Evolutionary conservation across 352 stramenopile species (phyloP).

Genomic region (Blastocystis sp.): DNA sequence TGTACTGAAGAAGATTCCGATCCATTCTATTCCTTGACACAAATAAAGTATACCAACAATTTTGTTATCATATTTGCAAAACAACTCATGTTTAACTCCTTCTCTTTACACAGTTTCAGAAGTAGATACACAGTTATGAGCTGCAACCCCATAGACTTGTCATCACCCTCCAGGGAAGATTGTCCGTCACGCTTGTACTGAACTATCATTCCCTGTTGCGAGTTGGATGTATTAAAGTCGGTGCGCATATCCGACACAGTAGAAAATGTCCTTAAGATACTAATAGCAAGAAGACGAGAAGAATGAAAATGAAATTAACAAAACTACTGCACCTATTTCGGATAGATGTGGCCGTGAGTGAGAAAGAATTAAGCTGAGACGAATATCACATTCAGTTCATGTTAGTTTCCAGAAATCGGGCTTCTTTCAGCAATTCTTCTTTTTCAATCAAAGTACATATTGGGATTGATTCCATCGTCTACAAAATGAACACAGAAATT

Average conservation of each 20-base stretch:
- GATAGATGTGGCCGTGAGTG: too few species aligned
- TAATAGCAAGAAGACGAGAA: neutral
- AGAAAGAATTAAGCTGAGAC: too few species aligned
- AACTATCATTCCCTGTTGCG: neutral
- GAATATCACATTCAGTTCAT: too few species aligned
- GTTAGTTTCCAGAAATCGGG: neutral
- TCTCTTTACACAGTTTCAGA: neutral
- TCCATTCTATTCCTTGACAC: neutral
- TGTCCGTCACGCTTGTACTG: neutral
- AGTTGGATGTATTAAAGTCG: neutral
- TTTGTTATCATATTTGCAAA: neutral
- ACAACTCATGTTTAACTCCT: neutral
- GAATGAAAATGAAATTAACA: neutral
- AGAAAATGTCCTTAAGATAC: neutral
- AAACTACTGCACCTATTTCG: neutral
- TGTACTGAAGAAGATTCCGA: neutral
- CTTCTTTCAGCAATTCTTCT: slow-evolving; percentile 36
- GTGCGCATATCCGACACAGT: neutral
- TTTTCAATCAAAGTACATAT: neutral
- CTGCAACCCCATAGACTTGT: neutral
- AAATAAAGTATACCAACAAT: neutral
- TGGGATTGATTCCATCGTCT: neutral
- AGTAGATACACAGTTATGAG: neutral
- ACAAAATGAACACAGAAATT: slow-evolving; percentile 28
- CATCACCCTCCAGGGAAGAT: neutral